Base-by-base conservation (phyloP, 176 grass and related monocot genomes). In the Poa pratensis region DNA sequence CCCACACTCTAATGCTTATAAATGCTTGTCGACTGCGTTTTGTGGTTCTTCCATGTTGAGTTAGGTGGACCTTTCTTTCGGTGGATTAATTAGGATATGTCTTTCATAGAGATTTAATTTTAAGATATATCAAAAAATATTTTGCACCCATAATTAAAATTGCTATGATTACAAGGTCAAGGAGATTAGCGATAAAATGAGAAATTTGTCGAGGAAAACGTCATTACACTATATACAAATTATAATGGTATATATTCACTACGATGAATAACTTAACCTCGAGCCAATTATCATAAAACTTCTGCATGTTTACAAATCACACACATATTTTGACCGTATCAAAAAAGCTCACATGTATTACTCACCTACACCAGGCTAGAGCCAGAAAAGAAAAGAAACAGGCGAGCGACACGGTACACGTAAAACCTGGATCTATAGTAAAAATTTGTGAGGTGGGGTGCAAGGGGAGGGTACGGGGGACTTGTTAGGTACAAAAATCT, bases 321-420 rank as follows among this genome's bases (percentile, higher is more conserved):
- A 55, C 11, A 23, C 10, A 27, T 62, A 27, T 27, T 26, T 1
- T 62, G 3, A 27, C 27, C 3, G 9, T 61, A 61, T 5, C 3
- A 12, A 61, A 26, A 4, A 24, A 59, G 11, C 3, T 13, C 68
- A 0, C 79, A 35, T 35, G 27, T 19, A 16, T 76, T 35, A 6
- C 20, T 24, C 3, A 57, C 58, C 13, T 55, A 34, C 17, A 65
- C 45, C 5, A n/a, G 52, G 2, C 3, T 72, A 45, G n/a, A 34
- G 23, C 1, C 40, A 16, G n/a, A 57, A 30, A 48, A 69, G 6
- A 32, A 26, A 17, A 43, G 35, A 43, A 24, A 73, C 13, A 16
- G 15, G 12, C 15, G 11, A 4, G 28, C 27, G 50, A 81, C 77
- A 81, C 77, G 10, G 7, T 7, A 18, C 40, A 86, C 83, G 78